Conservation (phyloP, 129 eudicot species). For the Ambrosia artemisiifolia region DNA sequence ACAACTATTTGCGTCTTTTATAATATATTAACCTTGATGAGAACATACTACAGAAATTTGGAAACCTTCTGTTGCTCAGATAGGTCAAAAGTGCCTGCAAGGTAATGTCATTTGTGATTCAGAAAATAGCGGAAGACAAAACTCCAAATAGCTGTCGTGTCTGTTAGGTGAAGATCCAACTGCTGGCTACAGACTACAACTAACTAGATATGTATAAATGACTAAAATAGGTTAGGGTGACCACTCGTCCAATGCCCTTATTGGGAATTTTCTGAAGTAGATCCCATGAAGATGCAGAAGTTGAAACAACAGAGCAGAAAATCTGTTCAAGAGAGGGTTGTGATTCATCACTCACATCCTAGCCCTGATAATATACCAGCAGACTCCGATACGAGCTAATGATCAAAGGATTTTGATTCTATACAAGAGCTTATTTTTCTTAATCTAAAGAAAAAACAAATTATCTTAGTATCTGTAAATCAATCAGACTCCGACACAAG, state of each 20-base stretch:
- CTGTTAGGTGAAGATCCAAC: constrained; percentile 32
- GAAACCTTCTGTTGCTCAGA: constrained; percentile 29
- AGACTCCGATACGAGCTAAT: too few relatives aligned
- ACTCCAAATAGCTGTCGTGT: constrained; percentile 25
- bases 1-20: constrained; percentile 23
- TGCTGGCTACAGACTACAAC: constrained; percentile 20
- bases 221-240: neutral
- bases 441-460: neutral
- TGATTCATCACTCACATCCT: constrained; percentile 4
- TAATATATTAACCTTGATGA: constrained; percentile 23
- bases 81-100: constrained; percentile 48
- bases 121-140: constrained; percentile 17
- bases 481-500: neutral
- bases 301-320: constrained; percentile 8
- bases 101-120: constrained; percentile 32
- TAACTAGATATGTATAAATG: constrained; percentile 7
- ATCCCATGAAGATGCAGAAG: neutral
- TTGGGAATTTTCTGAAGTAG: constrained; percentile 2
- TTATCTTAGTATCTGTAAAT: neutral
- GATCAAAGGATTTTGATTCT: neutral
- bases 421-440: constrained; percentile 4
- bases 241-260: neutral
- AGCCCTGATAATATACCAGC: neutral
- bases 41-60: constrained; percentile 21
- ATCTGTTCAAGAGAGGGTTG: constrained; percentile 1